Percentiles rank a stretch among this genome's conserved stretches.
Evolutionary conservation across 1,139 yeast genomes (phyloP).

Genomic region (Sugiyamaella grinbergsii): DNA sequence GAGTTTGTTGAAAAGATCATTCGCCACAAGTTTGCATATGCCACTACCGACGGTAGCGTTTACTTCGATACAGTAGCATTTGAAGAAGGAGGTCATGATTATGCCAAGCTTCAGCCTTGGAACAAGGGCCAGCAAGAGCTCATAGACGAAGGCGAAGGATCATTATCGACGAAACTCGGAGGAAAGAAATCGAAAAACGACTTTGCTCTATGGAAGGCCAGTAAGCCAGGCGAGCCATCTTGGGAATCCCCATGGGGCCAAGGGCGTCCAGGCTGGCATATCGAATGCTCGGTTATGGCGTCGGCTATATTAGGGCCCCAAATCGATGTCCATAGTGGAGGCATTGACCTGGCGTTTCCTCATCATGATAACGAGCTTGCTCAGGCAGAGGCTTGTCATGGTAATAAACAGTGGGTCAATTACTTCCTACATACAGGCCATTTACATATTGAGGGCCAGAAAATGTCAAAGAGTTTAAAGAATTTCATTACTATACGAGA

Average conservation of each 20-base stretch:
- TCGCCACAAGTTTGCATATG: slow-evolving; percentile 78
- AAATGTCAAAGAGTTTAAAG: slow-evolving; percentile 93
- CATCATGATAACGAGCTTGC: slow-evolving; percentile 99
- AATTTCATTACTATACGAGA: slow-evolving; percentile 94
- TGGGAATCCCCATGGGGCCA: slow-evolving; percentile 97
- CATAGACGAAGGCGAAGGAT: slow-evolving; percentile 95
- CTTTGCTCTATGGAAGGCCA: slow-evolving; percentile 95
- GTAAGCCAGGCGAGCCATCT: slow-evolving; percentile 96
- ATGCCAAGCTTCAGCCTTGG: slow-evolving; percentile 98
- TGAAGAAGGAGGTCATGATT: slow-evolving; percentile 70
- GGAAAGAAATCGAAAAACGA: slow-evolving; percentile 77
- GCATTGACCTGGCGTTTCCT: slow-evolving; percentile 97
- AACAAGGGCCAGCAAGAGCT: slow-evolving; percentile 85
- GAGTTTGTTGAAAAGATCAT: slow-evolving; percentile 75
- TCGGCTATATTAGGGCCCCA: slow-evolving; percentile 77
- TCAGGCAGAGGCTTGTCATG: slow-evolving; percentile 91
- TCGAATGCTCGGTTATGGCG: slow-evolving; percentile 99
- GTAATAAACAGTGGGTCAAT: slow-evolving; percentile 92
- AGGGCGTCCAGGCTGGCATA: slow-evolving; percentile 99
- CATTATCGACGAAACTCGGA: slow-evolving; percentile 56
- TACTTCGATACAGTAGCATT: slow-evolving; percentile 87
- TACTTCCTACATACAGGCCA: slow-evolving; percentile 97
- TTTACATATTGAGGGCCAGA: slow-evolving; percentile 95
- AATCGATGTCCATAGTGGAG: slow-evolving; percentile 97
- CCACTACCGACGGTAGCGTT: slow-evolving; percentile 85